Evolutionary conservation across 257 asterid species (phyloP), one percentile per base, ranked within the genome.

Genomic region (Euphrasia confusa): DNA sequence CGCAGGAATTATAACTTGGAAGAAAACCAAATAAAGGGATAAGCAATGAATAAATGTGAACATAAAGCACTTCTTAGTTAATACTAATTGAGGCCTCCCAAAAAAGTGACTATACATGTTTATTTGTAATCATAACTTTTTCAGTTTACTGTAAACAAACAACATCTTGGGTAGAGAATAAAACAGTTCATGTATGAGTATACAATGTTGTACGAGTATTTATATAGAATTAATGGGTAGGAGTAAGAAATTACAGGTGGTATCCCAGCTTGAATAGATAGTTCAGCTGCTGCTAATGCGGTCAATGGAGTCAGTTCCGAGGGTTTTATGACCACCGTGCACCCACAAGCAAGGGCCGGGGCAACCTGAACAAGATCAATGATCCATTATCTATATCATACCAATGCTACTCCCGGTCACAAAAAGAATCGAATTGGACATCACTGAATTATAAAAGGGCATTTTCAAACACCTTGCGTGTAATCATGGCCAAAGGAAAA

Each of bases 311-410:
- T 93, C 72, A 89, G 76, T 64, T 89, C 99, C 27, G 99, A 80
- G 21, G 99, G 99, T 75, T 93, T 89, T 59, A 93, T 65, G 32
- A 90, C 95, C 64, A 93, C 96, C 48, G 97, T 90, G 72, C 99
- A 93, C 63, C 99, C 97, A 75, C 87, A 77, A 63, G 99, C 97
- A 74, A 93, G 95, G 66, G 99, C 97, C 68, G 97, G 97, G 58
- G 96, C 97, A 69, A 87, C 95, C 96, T 88, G 83, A 76, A 40
- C 70, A 77, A 33, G 60, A 66, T 10, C 14, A 83, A 66, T 14
- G 33, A 49, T 50, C 26, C 61, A 10, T 27, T 40, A 54, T 71
- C 71, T 42, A 57, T 53, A 67, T 30, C 28, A 67, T 47, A 63
- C 7, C 58, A 69, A 37, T 57, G 64, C 48, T 65, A 37, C 58